Evolutionary conservation across 768 basidiomycete species (phyloP), one percentile per base, ranked within the genome.

Genomic region (Punctularia strigosozonata): DNA sequence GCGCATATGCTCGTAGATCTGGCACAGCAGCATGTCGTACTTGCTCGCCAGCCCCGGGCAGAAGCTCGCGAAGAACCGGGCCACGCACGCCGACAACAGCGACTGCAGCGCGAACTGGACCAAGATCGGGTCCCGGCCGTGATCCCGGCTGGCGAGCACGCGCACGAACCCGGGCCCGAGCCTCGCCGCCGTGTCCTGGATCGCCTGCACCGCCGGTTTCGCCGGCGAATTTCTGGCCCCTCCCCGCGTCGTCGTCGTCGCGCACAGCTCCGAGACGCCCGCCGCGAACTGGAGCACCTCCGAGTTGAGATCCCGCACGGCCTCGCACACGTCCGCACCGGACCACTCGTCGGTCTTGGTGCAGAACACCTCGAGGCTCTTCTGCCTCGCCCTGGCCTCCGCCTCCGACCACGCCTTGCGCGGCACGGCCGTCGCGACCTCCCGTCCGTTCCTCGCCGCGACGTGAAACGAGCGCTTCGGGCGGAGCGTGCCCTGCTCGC

Each of bases 271-370:
- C 14, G 79, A 77, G 6, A 79, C 81, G 18, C 76, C 71, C 13
- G 81, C 80, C 6, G 83, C 77, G 43, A 82, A 82, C 45, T 83
- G 83, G n/a, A 82, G 67, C 41, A 85, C 79, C 56, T 85, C 82
- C 0, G 80, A 75, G 52, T 86, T 86, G 54, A 86, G 68, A 49
- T 86, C 83, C 45, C 80, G 77, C 12, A 86, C 75, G 3, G 80
- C 76, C 51, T 86, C 81, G 36, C 85, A 70, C 53, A 86, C 68
- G 52, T 84, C 80, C 1, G 80, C 75, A 10, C 83, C 83, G 2
- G 81, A 82, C 79, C 77, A 82, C 22, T 56, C 50, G 55, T 86
- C 83, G 23, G 73, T 76, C 44, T 81, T 77, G 13, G 80, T 81
- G 60, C 85, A 67, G 56, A 77, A 85, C 17, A 67, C 62, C 51